phyloP scores from a whole-genome alignment of 495 filamentous ascomycete genomes.

The Penicillium ucsense region DNA sequence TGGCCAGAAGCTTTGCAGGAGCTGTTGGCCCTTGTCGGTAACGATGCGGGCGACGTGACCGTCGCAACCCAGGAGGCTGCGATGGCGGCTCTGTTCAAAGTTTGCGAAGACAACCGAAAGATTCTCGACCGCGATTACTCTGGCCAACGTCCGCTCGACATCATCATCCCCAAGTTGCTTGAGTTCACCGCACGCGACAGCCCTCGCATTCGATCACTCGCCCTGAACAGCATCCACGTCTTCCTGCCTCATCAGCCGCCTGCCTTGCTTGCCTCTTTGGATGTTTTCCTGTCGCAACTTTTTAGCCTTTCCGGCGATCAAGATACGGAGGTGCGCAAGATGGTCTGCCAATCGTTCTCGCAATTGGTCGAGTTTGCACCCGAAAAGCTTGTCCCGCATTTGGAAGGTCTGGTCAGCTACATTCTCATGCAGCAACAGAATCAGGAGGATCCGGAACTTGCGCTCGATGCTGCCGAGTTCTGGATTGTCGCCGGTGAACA shows the following conservation, averaged over 20 bases:
- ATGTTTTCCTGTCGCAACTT: constrained; percentile 68
- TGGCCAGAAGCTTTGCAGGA: constrained; percentile 89
- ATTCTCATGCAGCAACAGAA: constrained; percentile 83
- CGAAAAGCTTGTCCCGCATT: constrained; percentile 80
- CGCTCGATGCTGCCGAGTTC: constrained; percentile 93
- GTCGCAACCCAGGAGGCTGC: constrained; percentile 78
- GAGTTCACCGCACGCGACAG: constrained; percentile 68
- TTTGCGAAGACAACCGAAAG: constrained; percentile 92
- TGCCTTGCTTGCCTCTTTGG: constrained; percentile 64
- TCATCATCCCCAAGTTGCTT: constrained; percentile 86
- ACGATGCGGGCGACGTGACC: constrained; percentile 56
- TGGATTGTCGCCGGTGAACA: constrained; percentile 94
- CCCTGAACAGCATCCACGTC: constrained; percentile 77
- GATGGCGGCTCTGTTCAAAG: constrained; percentile 85
- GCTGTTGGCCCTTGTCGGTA: constrained; percentile 64
- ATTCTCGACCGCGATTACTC: constrained; percentile 77
- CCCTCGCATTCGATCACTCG: constrained; percentile 64
- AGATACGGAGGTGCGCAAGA: constrained; percentile 69
- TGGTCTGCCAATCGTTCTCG: constrained; percentile 88
- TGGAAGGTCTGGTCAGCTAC: constrained; percentile 84
- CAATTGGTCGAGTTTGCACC: constrained; percentile 85
- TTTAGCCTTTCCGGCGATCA: constrained; percentile 71
- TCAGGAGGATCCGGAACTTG: constrained; percentile 76
- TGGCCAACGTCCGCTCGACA: constrained; percentile 74
- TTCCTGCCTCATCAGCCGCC: constrained; percentile 78